Percentiles rank a stretch among this genome's conserved stretches.
Conservation (phyloP, 192 early-diverging fungal genomes). For the Backusella psychrophila region DNA sequence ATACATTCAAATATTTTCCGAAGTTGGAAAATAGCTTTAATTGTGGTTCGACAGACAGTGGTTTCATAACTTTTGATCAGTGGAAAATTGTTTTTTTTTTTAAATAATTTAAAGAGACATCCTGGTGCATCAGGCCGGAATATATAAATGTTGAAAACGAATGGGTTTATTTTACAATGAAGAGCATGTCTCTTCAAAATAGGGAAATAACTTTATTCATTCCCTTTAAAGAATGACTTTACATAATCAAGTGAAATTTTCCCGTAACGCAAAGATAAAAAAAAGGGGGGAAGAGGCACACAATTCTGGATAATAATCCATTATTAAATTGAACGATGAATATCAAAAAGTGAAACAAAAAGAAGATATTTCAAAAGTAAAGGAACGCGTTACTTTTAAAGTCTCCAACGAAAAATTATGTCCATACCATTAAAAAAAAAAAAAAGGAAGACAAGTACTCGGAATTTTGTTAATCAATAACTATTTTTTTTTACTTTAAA, state of each 20-base stretch:
- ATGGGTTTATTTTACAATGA: background rate
- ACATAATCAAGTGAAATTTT: too few species aligned
- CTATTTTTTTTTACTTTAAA: background rate
- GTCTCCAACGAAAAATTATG: background rate
- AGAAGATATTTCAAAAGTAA: background rate
- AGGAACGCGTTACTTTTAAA: slow-evolving; percentile 1
- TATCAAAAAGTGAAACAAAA: too few species aligned
- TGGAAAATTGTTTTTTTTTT: background rate
- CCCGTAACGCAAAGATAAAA: background rate
- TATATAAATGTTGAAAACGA: background rate
- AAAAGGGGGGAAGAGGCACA: background rate
- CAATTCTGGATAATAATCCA: too few species aligned
- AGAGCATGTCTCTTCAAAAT: background rate
- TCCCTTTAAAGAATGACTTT: too few species aligned
- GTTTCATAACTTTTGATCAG: background rate
- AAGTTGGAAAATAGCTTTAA: background rate
- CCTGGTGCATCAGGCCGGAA: background rate
- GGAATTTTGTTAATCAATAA: slow-evolving; percentile 1
- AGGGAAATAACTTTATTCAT: too few species aligned
- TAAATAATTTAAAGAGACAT: background rate
- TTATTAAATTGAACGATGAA: too few species aligned
- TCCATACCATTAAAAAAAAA: background rate
- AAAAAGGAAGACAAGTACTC: background rate
- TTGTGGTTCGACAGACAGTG: background rate
- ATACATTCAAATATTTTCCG: background rate